Evolutionary conservation across 1,284 basidiomycete genomes (phyloP).

Genomic region (Pseudozyma sp.): DNA sequence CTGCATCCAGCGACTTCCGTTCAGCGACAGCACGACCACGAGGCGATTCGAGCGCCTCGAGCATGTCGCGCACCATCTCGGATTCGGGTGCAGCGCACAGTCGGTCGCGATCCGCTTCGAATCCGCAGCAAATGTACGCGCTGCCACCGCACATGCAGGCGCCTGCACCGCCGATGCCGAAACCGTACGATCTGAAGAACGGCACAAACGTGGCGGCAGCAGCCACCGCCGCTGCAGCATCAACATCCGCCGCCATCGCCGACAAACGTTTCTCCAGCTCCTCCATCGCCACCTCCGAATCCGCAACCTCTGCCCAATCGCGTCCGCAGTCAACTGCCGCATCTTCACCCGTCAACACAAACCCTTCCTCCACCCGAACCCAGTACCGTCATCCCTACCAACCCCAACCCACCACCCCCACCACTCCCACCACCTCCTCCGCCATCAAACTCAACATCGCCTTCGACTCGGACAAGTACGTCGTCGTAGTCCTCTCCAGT

Average conservation of each 20-base stretch:
- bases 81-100: conserved; percentile 36
- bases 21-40: conserved; percentile 13
- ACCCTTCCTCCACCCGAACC: conserved; percentile 1
- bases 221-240: not conserved
- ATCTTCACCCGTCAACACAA: conserved; percentile 54
- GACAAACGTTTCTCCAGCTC: conserved; percentile 56
- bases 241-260: not conserved
- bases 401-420: conserved; percentile 7
- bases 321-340: conserved; percentile 57
- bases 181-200: conserved; percentile 20
- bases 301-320: conserved; percentile 43
- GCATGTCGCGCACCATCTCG: conserved; percentile 45
- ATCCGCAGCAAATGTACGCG: conserved; percentile 51
- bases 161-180: conserved; percentile 52
- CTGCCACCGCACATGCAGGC: conserved; percentile 35
- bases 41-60: conserved; percentile 33
- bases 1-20: conserved; percentile 23
- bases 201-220: not conserved
- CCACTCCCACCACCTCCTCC: conserved; percentile 13
- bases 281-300: conserved; percentile 54
- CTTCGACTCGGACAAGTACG: conserved; percentile 89
- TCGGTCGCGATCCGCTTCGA: conserved; percentile 52
- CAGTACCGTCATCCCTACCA: not conserved
- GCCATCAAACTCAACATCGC: conserved; percentile 73
- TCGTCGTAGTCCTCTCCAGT: conserved; percentile 83